Conservation (phyloP, 176 grass and related monocot species). For the Carex cristatella region DNA sequence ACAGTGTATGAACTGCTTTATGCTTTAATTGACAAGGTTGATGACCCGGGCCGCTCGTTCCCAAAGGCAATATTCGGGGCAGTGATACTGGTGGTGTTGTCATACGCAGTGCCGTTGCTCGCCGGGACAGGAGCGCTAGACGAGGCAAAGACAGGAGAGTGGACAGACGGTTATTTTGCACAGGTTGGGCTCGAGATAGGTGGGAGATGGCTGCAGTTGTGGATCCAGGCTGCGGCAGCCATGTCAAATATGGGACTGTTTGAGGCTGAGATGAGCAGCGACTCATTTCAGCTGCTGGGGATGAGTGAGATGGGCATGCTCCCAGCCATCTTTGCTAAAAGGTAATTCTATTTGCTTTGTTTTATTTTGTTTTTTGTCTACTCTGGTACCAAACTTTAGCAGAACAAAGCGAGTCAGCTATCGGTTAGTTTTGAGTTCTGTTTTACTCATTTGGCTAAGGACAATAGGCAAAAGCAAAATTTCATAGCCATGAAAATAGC, state of each 20-base stretch:
- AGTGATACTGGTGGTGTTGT: constrained; percentile 54
- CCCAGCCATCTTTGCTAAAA: constrained; percentile 63
- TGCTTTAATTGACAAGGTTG: constrained; percentile 9
- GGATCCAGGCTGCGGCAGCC: constrained; percentile 83
- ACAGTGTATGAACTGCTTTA: not conserved
- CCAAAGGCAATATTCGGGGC: constrained; percentile 80
- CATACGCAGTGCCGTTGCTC: constrained; percentile 72
- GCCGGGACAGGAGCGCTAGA: constrained; percentile 73
- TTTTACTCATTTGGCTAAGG: not conserved
- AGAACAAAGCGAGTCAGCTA: not conserved
- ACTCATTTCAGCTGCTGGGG: constrained; percentile 90
- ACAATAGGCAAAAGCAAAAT: not conserved
- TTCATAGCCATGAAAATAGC: not conserved
- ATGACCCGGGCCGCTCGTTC: constrained; percentile 39
- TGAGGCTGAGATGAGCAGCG: constrained; percentile 95
- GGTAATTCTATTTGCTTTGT: constrained; percentile 23
- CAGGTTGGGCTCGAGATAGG: constrained; percentile 63
- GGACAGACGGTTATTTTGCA: constrained; percentile 88
- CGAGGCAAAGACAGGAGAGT: constrained; percentile 40
- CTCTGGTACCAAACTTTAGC: not conserved
- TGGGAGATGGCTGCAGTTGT: constrained; percentile 63
- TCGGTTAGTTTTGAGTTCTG: not conserved
- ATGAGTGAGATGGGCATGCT: constrained; percentile 95
- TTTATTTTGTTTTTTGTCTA: not conserved
- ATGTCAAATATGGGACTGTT: constrained; percentile 99